phyloP scores from a whole-genome alignment of 345 rosid genomes.

The Raphanus sativus region DNA sequence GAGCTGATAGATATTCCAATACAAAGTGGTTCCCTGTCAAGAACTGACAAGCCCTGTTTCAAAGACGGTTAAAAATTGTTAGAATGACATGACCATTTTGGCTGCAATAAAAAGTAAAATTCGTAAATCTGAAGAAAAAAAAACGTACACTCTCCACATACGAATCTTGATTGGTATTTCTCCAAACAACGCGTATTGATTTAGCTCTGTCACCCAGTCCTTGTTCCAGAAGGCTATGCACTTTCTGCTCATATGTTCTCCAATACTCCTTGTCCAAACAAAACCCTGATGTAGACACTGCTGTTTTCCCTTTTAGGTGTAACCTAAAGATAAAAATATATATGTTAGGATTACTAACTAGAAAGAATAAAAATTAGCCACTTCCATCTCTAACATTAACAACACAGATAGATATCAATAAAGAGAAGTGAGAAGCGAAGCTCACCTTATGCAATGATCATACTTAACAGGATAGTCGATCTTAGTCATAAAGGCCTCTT shows the following conservation, averaged over 20 bases:
- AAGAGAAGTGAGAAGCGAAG: conserved; percentile 10
- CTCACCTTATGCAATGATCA: conserved; percentile 75
- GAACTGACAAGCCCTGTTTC: conserved; percentile 69
- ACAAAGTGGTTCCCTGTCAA: conserved; percentile 62
- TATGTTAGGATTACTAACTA: conserved; percentile 22
- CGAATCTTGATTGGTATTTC: conserved; percentile 57
- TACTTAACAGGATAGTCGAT: conserved; percentile 76
- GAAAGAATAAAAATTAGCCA: conserved; percentile 5
- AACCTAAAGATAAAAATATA: conserved; percentile 47
- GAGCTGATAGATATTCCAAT: conserved; percentile 78
- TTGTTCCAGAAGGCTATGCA: conserved; percentile 59
- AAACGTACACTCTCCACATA: conserved; percentile 61
- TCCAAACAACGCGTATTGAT: conserved; percentile 74
- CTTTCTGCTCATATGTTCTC: conserved; percentile 80
- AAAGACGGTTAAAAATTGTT: conserved; percentile 10
- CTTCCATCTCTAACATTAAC: not conserved
- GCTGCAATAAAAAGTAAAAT: not conserved
- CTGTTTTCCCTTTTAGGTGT: conserved; percentile 55
- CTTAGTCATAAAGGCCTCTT: conserved; percentile 72
- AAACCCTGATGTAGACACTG: conserved; percentile 53
- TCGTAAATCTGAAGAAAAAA: not conserved
- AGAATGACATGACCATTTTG: not conserved
- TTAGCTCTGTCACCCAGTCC: conserved; percentile 82
- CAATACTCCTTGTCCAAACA: conserved; percentile 93
- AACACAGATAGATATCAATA: not conserved